These are phyloP conservation scores for Fragaria iinumae DNA, from an alignment of 306 rosid species.

Conservation along the genomic window DNA sequence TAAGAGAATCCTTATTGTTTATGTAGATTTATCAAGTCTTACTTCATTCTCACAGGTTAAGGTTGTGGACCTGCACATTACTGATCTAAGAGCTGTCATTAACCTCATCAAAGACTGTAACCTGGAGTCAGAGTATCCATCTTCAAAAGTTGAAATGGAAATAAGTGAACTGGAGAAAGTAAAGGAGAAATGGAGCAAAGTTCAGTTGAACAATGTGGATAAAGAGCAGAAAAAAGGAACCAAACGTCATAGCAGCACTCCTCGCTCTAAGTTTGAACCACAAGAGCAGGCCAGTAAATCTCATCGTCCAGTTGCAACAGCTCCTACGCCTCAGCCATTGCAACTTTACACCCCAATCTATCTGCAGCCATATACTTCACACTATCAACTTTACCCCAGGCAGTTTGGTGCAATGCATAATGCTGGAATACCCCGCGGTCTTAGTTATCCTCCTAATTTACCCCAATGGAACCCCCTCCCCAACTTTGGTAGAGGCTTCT, in stretches of 20 bases:
- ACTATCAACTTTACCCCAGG: neutral
- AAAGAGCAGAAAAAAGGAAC: neutral
- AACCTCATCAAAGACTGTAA: constrained; percentile 41
- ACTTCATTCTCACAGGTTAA: constrained; percentile 28
- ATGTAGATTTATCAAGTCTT: neutral
- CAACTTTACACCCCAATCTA: neutral
- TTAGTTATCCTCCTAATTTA: neutral
- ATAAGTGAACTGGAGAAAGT: constrained; percentile 23
- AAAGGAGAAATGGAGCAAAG: constrained; percentile 17
- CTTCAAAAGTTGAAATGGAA: constrained; percentile 23
- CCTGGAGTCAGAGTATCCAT: constrained; percentile 29
- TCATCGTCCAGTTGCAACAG: neutral
- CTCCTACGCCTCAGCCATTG: neutral
- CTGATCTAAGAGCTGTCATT: constrained; percentile 25
- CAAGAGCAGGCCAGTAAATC: neutral
- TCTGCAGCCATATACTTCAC: neutral
- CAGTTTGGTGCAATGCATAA: neutral
- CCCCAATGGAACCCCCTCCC: neutral
- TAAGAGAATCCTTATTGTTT: neutral
- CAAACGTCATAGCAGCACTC: neutral
- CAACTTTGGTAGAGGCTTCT: neutral
- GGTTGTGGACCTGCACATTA: constrained; percentile 32
- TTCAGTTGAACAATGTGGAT: neutral
- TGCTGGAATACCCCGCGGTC: no score
- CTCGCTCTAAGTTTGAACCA: neutral